Base-by-base conservation (phyloP, 1,139 yeast genomes). In the Eremothecium gossypii region DNA sequence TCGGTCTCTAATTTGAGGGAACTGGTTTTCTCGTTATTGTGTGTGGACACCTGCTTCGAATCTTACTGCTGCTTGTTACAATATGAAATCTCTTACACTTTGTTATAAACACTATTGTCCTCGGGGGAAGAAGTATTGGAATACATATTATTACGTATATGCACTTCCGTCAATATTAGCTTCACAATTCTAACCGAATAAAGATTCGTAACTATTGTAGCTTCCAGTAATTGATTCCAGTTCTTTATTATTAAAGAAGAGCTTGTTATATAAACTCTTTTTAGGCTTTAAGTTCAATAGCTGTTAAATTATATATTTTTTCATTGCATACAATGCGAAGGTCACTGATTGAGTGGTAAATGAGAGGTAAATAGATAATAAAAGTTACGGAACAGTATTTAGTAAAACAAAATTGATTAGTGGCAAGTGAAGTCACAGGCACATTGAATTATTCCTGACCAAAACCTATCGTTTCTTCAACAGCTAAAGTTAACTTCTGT, bases 381-480 rank as follows among this genome's bases (percentile, higher is more conserved):
- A 29, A 6, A n/a, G 31, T n/a, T 12, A 29, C 7, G 11, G 13
- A 29, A 29, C 11, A 29, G 11, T n/a, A 29, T 5, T 29, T 29
- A 29, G 11, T n/a, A 29, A 29, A 29, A 27, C 30, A 29, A 12
- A 29, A n/a, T n/a, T 29, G 13, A 29, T n/a, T n/a, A 29, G 31
- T n/a, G 31, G 13, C 11, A 6, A 29, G 13, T 29, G 31, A 12
- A 12, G 3, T n/a, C 31, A 17, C 23, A 17, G 23, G 23, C 23
- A 17, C 13, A 34, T 14, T 34, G n/a, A 34, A 20, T 55, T 70
- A 87, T 69, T 91, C 98, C 69, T 91, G 97, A 48, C 98, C 98
- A 61, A 86, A 86, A 35, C 96, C 96, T 59, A 86, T 87, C 11
- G 96, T 86, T 67, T 86, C 95, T 63, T 86, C 95, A 34, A 85